Percentiles rank a stretch among this genome's conserved stretches.
These are phyloP conservation scores for Trichoderma hamatum DNA, from an alignment of 2,329 filamentous ascomycete species.

Conservation along the genomic window DNA sequence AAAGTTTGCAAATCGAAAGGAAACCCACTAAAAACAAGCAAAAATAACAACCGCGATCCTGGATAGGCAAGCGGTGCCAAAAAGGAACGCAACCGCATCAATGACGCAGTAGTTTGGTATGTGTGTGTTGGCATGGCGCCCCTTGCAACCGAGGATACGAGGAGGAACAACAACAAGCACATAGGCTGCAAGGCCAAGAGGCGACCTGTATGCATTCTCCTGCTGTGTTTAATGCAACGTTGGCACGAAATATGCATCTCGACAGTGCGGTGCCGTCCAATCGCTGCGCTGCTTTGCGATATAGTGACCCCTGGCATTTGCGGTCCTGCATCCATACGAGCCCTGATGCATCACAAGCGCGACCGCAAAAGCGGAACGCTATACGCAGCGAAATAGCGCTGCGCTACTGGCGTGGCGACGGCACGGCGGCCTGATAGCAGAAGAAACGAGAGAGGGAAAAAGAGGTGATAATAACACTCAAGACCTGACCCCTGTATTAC, in stretches of 20 bases:
- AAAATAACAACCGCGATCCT: background rate
- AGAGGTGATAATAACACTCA: background rate
- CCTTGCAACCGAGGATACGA: constrained; percentile 22
- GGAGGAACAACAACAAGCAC: background rate
- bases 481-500: constrained; percentile 12
- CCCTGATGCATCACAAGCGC: constrained; percentile 22
- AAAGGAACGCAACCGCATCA: constrained; percentile 4
- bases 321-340: constrained; percentile 23
- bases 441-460: background rate
- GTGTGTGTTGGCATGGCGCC: constrained; percentile 23
- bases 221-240: constrained; percentile 2
- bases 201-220: background rate
- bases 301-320: constrained; percentile 6
- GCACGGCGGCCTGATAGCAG: constrained; percentile 2
- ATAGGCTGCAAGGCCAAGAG: background rate
- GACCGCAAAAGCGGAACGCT: constrained; percentile 21
- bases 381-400: constrained; percentile 5
- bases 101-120: constrained; percentile 25
- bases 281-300: background rate
- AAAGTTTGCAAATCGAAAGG: background rate
- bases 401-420: background rate
- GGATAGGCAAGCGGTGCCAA: background rate
- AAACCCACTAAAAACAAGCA: background rate
- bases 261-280: background rate
- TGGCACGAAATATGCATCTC: background rate